These are phyloP conservation scores for Cerrena zonata DNA, from an alignment of 1,284 basidiomycete genomes.

Conservation along the genomic window DNA sequence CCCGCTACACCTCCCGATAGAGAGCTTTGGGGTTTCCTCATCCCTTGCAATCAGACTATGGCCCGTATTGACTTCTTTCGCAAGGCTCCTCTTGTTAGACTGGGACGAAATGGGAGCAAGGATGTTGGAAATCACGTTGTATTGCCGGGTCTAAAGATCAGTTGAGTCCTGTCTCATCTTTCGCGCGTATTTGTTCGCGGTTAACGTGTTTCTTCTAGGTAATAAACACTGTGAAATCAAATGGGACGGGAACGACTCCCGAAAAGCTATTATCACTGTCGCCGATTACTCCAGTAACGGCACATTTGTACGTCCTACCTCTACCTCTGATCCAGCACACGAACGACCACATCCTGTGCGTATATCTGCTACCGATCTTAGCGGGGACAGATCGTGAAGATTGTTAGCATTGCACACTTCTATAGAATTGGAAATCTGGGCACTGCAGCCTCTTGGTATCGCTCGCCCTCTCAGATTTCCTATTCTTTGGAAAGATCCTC, in stretches of 20 bases:
- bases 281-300: slow-evolving; percentile 78
- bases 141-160: slow-evolving; percentile 64
- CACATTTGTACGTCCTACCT: slow-evolving; percentile 70
- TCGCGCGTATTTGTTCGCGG: slow-evolving; percentile 2
- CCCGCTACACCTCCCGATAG: slow-evolving; percentile 27
- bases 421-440: too few species aligned
- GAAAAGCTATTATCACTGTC: slow-evolving; percentile 55
- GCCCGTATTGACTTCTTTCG: slow-evolving; percentile 58
- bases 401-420: too few species aligned
- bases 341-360: too few species aligned
- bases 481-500: too few species aligned
- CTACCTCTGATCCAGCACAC: too few species aligned
- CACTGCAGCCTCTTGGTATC: too few species aligned
- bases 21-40: slow-evolving; percentile 65
- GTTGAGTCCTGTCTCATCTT: slow-evolving; percentile 42
- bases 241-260: slow-evolving; percentile 59
- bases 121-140: slow-evolving; percentile 43
- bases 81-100: slow-evolving; percentile 36
- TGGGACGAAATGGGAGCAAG: slow-evolving; percentile 47
- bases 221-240: slow-evolving; percentile 59
- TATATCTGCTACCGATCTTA: too few species aligned
- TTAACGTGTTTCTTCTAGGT: slow-evolving; percentile 39
- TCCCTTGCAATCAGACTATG: slow-evolving; percentile 48
- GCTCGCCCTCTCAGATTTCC: too few species aligned
- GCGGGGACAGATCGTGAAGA: too few species aligned